phyloP scores from a whole-genome alignment of 225 moss, liverwort and hornwort species.

The Sphagnum tenellum region DNA sequence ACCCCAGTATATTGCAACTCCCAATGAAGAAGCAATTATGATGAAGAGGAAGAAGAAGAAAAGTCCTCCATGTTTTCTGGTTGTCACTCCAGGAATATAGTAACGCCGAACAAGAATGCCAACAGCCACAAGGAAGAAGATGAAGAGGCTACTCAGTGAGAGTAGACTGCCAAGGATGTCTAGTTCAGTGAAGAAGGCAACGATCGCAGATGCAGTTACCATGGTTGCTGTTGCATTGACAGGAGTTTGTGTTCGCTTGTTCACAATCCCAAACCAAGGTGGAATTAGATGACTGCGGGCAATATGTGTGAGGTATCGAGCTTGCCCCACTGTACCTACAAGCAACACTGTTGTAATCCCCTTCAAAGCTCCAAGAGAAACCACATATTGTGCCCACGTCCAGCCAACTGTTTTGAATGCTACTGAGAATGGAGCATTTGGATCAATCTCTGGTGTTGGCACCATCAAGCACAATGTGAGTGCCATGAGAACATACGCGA shows the following conservation, averaged over 20 bases:
- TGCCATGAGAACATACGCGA: conserved; percentile 1
- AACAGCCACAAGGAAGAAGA: conserved; percentile 19
- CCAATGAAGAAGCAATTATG: conserved; percentile 19
- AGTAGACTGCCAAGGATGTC: conserved; percentile 14
- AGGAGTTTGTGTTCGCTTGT: conserved; percentile 17
- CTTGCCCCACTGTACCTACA: conserved; percentile 16
- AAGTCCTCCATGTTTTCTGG: conserved; percentile 12
- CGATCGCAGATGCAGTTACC: conserved; percentile 20
- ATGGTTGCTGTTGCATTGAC: conserved; percentile 27
- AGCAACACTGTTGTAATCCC: conserved; percentile 18
- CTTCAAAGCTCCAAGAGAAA: conserved; percentile 18
- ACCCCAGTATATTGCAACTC: conserved; percentile 20
- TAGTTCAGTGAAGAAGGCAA: conserved; percentile 31
- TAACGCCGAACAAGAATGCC: conserved; percentile 25
- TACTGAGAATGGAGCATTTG: conserved; percentile 15
- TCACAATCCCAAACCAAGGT: conserved; percentile 31
- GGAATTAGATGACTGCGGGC: conserved; percentile 35
- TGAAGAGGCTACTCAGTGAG: conserved; percentile 18
- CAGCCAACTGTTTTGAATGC: conserved; percentile 25
- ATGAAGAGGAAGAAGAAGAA: conserved; percentile 16
- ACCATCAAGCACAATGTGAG: conserved; percentile 1
- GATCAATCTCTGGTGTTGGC: conserved; percentile 15
- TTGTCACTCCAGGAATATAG: conserved; percentile 15
- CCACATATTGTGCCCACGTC: conserved; percentile 24
- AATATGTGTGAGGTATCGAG: conserved; percentile 31